Conservation (phyloP, 2,329 filamentous ascomycete genomes). For the Cercospora zeina region DNA sequence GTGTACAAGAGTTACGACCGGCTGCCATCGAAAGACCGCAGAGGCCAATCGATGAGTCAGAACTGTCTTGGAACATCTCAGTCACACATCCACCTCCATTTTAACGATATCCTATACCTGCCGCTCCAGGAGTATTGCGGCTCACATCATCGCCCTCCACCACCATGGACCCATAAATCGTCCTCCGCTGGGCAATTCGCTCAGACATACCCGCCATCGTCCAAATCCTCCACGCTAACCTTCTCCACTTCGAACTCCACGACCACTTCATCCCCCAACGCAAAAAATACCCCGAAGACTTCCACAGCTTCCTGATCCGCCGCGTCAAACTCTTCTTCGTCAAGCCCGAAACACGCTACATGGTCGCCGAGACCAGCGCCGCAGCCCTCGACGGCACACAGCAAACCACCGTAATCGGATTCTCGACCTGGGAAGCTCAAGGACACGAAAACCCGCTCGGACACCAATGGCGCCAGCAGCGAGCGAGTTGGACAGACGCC, state of each 20-base stretch:
- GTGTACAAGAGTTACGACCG: not conserved
- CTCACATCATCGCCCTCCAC: not conserved
- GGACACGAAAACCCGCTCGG: slow-evolving; percentile 21
- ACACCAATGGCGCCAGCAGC: slow-evolving; percentile 18
- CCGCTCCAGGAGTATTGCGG: not conserved
- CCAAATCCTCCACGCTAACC: slow-evolving; percentile 17
- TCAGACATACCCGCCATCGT: slow-evolving; percentile 26
- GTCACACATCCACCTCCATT: not conserved
- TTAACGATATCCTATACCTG: not conserved
- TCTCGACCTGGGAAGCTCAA: slow-evolving; percentile 27
- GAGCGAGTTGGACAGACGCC: slow-evolving; percentile 7
- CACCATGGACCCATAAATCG: slow-evolving; percentile 9
- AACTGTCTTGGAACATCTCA: not conserved
- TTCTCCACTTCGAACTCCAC: slow-evolving; percentile 24
- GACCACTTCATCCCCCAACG: slow-evolving; percentile 26
- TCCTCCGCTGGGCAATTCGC: slow-evolving; percentile 27
- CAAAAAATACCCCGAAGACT: slow-evolving; percentile 22
- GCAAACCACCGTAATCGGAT: slow-evolving; percentile 22
- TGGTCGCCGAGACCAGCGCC: slow-evolving; percentile 24
- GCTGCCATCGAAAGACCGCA: not conserved
- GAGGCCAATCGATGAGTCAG: not conserved
- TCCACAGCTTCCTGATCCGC: slow-evolving; percentile 21
- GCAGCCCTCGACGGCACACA: slow-evolving; percentile 14
- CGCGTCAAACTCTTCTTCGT: slow-evolving; percentile 28
- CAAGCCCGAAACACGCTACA: slow-evolving; percentile 23